phyloP scores from a whole-genome alignment of 2,329 filamentous ascomycete species.

The Colletotrichum sp. region DNA sequence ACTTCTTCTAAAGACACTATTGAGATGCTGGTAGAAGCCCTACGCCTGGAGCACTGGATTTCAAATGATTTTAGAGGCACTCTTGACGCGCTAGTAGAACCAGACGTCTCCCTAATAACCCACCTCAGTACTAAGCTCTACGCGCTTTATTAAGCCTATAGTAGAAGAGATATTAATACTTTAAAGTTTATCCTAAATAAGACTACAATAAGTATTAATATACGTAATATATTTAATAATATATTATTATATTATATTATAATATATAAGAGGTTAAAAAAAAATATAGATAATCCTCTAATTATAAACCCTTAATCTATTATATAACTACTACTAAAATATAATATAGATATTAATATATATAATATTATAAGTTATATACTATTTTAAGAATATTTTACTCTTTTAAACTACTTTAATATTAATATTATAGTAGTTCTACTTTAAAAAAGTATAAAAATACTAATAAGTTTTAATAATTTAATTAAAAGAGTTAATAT shows the following conservation, averaged over 20 bases:
- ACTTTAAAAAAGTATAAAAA: too few species aligned
- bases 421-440: too few species aligned
- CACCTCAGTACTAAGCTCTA: background rate
- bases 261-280: background rate
- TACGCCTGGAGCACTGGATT: background rate
- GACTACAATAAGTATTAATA: background rate
- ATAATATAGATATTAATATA: too few species aligned
- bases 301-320: background rate
- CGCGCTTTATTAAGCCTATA: background rate
- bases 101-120: background rate
- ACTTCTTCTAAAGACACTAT: background rate
- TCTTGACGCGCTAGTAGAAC: too few species aligned
- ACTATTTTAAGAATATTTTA: too few species aligned
- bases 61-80: fast-evolving
- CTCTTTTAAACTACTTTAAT: too few species aligned
- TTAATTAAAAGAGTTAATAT: too few species aligned
- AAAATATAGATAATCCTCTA: background rate
- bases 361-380: too few species aligned
- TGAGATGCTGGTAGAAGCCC: background rate
- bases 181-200: background rate
- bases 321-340: background rate
- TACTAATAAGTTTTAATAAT: too few species aligned
- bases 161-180: background rate
- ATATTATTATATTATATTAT: background rate
- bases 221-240: background rate